phyloP scores from a whole-genome alignment of 805 yeast species.

The Saccharomycopsis malanga region DNA sequence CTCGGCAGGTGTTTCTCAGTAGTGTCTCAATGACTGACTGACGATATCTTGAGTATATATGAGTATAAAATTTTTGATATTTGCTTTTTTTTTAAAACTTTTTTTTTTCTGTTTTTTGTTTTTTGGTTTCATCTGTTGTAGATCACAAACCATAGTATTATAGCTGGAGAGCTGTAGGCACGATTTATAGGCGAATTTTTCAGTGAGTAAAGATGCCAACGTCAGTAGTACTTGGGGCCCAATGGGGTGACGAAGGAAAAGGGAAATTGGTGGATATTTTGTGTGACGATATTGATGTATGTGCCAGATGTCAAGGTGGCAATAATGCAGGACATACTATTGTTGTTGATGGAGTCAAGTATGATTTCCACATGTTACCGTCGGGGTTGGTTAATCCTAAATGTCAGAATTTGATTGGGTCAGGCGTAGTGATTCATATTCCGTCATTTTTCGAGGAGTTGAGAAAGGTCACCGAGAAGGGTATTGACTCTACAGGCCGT shows the following conservation, averaged over 20 bases:
- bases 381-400: conserved; percentile 95
- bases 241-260: conserved; percentile 99
- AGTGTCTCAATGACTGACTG: too few relatives aligned
- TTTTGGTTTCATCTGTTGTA: too few relatives aligned
- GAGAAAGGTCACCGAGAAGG: conserved; percentile 72
- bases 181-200: too few relatives aligned
- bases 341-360: conserved; percentile 80
- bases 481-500: conserved; percentile 58
- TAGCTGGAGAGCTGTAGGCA: too few relatives aligned
- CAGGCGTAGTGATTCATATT: conserved; percentile 93
- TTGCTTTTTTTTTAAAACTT: too few relatives aligned
- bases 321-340: conserved; percentile 99
- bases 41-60: too few relatives aligned
- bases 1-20: too few relatives aligned
- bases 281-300: conserved; percentile 92
- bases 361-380: conserved; percentile 98
- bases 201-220: conserved; percentile 37
- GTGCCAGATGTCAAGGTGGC: conserved; percentile 98
- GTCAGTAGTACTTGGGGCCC: conserved; percentile 94
- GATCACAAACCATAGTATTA: too few relatives aligned
- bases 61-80: too few relatives aligned
- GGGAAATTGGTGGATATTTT: conserved; percentile 94
- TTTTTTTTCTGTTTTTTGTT: too few relatives aligned
- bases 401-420: conserved; percentile 84
- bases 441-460: conserved; percentile 90